Evolutionary conservation across 2,329 filamentous ascomycete species (phyloP), one percentile per base, ranked within the genome.

Genomic region (Aspergillus novoparasiticus): DNA sequence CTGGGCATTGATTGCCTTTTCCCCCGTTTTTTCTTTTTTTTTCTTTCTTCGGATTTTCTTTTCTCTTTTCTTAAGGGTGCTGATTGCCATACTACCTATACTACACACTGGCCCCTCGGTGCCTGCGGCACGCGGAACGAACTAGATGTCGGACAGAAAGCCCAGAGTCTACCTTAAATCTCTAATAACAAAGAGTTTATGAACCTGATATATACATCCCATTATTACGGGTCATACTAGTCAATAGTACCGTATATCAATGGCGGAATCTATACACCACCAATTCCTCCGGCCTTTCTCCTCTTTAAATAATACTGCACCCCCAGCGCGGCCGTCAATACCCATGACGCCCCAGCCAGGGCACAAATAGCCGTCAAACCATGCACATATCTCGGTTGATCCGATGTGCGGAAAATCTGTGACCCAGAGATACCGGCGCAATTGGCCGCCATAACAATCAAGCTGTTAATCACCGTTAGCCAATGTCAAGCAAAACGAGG

Each of bases 381-480:
- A 54, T 54, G 51, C 21, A 54, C n/a, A 23, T 54, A 54, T 14
- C 32, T 54, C 75, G 26, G 69, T 48, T 61, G 62, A 41, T 67
- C 63, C 14, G 61, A 60, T 0, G 69, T 68, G 16, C 72, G 83
- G 79, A 88, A 88, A 64, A 88, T 84, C 70, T 88, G 86, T 0
- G 85, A 85, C 4, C 86, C 86, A 60, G 86, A 86, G 58, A 89
- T 88, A 26, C 85, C 86, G 0, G 86, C 85, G 30, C 84, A 85
- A 66, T 89, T 89, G 55, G 85, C 86, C 23, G 84, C 83, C 86
- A 88, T 88, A 63, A 88, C 86, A 58, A 87, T 72, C 56, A 54
- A 54, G 11, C 51, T 54, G 32, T 36, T 5, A 36, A 36, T 21
- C 19, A 8, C 10, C 51, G 23, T 54, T 32, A 34, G 30, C 30